A percentile compares a stretch with the other conserved stretches of the same genome.
These are phyloP conservation scores for Exophiala bonariae DNA, from an alignment of 2,329 filamentous ascomycete genomes.

Conservation along the genomic window DNA sequence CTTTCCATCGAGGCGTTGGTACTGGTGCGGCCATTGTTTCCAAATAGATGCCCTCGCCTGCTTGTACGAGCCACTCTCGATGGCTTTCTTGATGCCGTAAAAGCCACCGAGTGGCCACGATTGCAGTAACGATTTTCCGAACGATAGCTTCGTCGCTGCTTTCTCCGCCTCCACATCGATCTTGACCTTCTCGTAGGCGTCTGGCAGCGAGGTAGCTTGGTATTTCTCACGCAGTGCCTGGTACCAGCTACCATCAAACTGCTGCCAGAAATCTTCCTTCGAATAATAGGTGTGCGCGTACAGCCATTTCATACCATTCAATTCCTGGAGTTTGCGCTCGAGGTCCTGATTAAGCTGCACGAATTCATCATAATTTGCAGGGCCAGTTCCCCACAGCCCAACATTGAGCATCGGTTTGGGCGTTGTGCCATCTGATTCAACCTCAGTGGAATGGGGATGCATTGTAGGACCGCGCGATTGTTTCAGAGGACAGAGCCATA, in stretches of 20 bases:
- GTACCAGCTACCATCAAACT: conserved; percentile 23
- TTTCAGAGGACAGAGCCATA: conserved; percentile 60
- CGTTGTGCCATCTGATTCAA: conserved; percentile 28
- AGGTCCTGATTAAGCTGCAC: conserved; percentile 65
- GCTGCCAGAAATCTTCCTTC: conserved; percentile 36
- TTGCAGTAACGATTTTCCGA: conserved; percentile 31
- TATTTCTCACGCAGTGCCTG: conserved; percentile 23
- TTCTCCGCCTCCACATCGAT: conserved; percentile 11
- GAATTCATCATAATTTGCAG: conserved; percentile 54
- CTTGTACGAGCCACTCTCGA: conserved; percentile 1
- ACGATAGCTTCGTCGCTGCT: conserved; percentile 32
- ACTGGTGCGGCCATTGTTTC: background rate
- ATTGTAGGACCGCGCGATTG: conserved; percentile 33
- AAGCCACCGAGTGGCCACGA: conserved; percentile 59
- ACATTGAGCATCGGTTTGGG: conserved; percentile 53
- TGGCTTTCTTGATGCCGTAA: conserved; percentile 42
- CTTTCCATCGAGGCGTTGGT: too few relatives aligned
- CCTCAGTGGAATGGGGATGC: conserved; percentile 31
- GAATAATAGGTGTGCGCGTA: conserved; percentile 77
- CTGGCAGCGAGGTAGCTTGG: conserved; percentile 18
- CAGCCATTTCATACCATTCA: conserved; percentile 75
- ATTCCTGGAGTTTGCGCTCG: conserved; percentile 63
- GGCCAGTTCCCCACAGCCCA: conserved; percentile 75
- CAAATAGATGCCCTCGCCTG: background rate
- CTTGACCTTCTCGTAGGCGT: conserved; percentile 25